Evolutionary conservation across 83 land plant species (phyloP).

Genomic region (Larix sibirica): DNA sequence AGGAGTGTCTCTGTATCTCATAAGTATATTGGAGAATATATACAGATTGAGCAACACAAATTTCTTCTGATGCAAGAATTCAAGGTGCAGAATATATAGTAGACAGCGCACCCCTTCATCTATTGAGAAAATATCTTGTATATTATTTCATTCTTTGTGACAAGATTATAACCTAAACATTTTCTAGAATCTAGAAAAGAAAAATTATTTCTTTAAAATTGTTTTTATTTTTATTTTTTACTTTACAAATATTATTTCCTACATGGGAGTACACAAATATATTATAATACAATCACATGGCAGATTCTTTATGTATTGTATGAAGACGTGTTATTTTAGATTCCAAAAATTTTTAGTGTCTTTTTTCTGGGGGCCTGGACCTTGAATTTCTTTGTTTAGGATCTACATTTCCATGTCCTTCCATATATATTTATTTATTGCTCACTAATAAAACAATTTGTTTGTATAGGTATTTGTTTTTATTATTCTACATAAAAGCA

Average conservation of each 20-base stretch:
- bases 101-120: constrained; percentile 26
- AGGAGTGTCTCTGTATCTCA: constrained; percentile 25
- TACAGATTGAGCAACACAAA: constrained; percentile 1
- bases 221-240: too few species aligned
- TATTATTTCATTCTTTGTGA: neutral
- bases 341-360: neutral
- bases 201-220: neutral
- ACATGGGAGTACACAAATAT: too few species aligned
- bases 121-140: constrained; percentile 23
- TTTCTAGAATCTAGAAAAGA: neutral
- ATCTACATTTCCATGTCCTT: neutral
- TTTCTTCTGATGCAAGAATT: constrained; percentile 14
- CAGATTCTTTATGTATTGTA: neutral
- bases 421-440: neutral
- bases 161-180: neutral
- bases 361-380: neutral
- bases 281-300: neutral
- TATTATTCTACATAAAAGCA: constrained; percentile 32
- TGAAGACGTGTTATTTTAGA: neutral
- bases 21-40: neutral
- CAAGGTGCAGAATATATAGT: constrained; percentile 21
- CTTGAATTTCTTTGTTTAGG: neutral
- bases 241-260: neutral
- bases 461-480: constrained; percentile 42
- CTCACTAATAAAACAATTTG: neutral